phyloP scores from a whole-genome alignment of 208 protist genomes.

The Giardia muris region DNA sequence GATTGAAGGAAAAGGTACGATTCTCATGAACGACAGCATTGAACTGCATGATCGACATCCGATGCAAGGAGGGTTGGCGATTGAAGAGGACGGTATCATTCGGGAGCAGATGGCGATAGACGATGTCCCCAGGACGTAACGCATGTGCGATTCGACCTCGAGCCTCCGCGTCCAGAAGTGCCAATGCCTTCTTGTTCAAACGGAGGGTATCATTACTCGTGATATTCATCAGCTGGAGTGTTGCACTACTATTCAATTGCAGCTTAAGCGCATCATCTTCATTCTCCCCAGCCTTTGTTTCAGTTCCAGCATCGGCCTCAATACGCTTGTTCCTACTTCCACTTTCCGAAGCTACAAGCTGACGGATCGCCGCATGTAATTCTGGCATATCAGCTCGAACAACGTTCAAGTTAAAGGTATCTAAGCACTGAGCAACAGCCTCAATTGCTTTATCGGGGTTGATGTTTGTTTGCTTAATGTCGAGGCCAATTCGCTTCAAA shows the following conservation, averaged over 20 bases:
- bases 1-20: slow-evolving; percentile 97
- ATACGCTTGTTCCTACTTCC: neutral
- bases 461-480: neutral
- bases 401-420: neutral
- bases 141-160: neutral
- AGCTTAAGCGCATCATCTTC: neutral
- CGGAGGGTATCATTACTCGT: neutral
- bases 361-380: neutral
- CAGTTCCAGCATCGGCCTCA: neutral
- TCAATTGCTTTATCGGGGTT: neutral
- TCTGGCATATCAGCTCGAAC: neutral
- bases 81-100: slow-evolving; percentile 95
- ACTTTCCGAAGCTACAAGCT: neutral
- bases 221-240: neutral
- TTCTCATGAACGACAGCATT: slow-evolving; percentile 68
- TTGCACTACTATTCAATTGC: neutral
- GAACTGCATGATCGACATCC: slow-evolving; percentile 94
- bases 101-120: slow-evolving; percentile 93
- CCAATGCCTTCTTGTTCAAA: neutral
- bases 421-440: neutral
- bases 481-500: neutral
- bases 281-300: neutral
- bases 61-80: slow-evolving; percentile 92
- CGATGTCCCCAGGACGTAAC: slow-evolving; percentile 71
- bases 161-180: neutral